Evolutionary conservation across 768 basidiomycete genomes (phyloP).

Genomic region (Psilocybe cubensis): DNA sequence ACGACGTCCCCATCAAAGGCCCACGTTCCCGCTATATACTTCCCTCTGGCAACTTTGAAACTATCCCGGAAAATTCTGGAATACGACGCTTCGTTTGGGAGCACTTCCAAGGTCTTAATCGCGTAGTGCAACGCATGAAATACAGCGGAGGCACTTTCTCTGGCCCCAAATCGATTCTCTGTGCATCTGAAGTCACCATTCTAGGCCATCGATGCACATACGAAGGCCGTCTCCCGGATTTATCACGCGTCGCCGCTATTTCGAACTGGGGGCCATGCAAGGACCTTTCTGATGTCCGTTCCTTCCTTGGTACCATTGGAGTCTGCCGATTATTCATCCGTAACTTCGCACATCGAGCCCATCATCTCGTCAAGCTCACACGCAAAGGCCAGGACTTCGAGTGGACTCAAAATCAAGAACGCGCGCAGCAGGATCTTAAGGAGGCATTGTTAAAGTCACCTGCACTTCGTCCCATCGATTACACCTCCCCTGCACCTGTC

Average conservation of each 20-base stretch:
- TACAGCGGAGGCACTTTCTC: slow-evolving; percentile 49
- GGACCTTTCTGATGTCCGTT: too few species aligned
- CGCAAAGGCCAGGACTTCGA: slow-evolving; percentile 9
- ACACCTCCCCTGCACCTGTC: slow-evolving; percentile 25
- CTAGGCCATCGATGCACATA: slow-evolving; percentile 42
- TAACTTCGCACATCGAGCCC: slow-evolving; percentile 20
- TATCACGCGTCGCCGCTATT: slow-evolving; percentile 25
- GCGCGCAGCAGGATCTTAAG: too few species aligned
- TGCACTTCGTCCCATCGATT: slow-evolving; percentile 34
- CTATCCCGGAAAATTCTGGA: slow-evolving; percentile 34
- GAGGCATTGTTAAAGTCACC: slow-evolving; percentile 21
- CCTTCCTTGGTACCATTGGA: too few species aligned
- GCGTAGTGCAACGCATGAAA: neutral
- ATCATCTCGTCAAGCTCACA: too few species aligned
- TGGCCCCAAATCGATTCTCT: slow-evolving; percentile 34
- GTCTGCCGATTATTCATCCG: slow-evolving; percentile 25
- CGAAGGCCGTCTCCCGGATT: slow-evolving; percentile 10
- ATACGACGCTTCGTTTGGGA: slow-evolving; percentile 5
- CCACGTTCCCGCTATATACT: neutral
- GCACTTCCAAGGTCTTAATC: slow-evolving; percentile 24
- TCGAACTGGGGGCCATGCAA: slow-evolving; percentile 26
- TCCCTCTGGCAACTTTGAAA: slow-evolving; percentile 35
- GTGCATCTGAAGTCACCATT: slow-evolving; percentile 20
- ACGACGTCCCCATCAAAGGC: slow-evolving; percentile 30
- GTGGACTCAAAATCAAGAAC: slow-evolving; percentile 26